phyloP scores from a whole-genome alignment of 208 protist species.

The Perkinsela sp. region DNA sequence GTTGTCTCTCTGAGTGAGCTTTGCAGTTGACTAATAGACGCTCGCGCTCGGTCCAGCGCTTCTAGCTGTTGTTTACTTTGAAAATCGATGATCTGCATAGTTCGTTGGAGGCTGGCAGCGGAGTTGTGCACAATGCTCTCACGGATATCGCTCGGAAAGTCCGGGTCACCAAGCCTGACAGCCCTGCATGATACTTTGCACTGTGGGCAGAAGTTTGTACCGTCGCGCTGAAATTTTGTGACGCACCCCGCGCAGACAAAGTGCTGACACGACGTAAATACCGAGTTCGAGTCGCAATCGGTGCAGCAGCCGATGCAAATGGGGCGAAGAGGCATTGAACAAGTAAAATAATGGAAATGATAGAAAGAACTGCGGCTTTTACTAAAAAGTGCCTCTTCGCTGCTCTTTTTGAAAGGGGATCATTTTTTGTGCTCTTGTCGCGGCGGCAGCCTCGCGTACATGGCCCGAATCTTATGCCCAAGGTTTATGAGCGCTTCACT shows the following conservation, averaged over 20 bases:
- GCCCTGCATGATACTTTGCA: conserved; percentile 21
- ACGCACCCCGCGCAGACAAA: conserved; percentile 44
- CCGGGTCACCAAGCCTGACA: conserved; percentile 9
- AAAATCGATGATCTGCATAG: conserved; percentile 12
- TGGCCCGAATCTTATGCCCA: too few species aligned
- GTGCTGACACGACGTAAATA: conserved; percentile 42
- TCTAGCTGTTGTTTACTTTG: conserved; percentile 9
- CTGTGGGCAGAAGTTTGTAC: conserved; percentile 17
- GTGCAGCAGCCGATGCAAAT: conserved; percentile 42
- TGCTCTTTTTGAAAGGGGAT: too few species aligned
- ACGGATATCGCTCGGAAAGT: conserved; percentile 10
- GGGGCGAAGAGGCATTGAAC: conserved; percentile 19
- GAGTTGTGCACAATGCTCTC: conserved; percentile 17
- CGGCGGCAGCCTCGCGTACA: too few species aligned
- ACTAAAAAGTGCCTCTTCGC: too few species aligned
- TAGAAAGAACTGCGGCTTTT: too few species aligned
- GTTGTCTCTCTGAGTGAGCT: not conserved
- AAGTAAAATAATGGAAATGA: too few species aligned
- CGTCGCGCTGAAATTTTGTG: conserved; percentile 6
- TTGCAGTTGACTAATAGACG: not conserved
- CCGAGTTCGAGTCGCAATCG: conserved; percentile 23
- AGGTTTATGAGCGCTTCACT: too few species aligned
- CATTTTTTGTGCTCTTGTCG: too few species aligned
- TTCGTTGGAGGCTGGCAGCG: conserved; percentile 7
- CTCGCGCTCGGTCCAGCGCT: not conserved